These are phyloP conservation scores for Nitzschia sp. DNA, from an alignment of 108 stramenopile species.

Conservation along the genomic window DNA sequence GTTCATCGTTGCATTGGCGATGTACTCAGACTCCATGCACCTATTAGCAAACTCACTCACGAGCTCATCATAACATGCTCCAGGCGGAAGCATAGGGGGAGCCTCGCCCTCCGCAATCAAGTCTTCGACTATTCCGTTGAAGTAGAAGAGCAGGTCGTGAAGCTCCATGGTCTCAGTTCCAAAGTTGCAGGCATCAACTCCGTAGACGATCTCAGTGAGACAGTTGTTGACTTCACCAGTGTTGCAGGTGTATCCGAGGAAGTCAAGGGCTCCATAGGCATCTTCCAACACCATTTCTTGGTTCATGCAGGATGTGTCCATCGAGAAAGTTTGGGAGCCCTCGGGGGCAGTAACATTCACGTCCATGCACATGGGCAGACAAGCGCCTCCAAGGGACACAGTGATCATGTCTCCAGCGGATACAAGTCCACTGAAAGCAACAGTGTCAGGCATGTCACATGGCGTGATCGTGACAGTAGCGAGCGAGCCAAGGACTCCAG, in stretches of 20 bases:
- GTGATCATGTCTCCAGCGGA: slow-evolving; percentile 10
- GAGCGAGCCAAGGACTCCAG: not conserved
- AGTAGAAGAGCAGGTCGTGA: slow-evolving; percentile 15
- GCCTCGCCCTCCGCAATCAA: not conserved
- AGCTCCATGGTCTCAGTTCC: slow-evolving; percentile 15
- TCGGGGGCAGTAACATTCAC: not conserved
- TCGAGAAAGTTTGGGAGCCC: slow-evolving; percentile 17
- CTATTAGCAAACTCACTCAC: slow-evolving; percentile 8
- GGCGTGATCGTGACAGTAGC: slow-evolving; percentile 16
- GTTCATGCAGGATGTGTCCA: slow-evolving; percentile 22
- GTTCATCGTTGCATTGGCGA: slow-evolving; percentile 8
- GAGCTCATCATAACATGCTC: slow-evolving; percentile 11
- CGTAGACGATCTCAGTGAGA: slow-evolving; percentile 18
- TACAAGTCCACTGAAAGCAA: not conserved
- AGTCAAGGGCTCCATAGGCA: slow-evolving; percentile 22
- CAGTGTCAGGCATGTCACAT: not conserved
- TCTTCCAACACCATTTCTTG: slow-evolving; percentile 9
- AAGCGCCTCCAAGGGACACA: slow-evolving; percentile 3
- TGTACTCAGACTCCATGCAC: slow-evolving; percentile 13
- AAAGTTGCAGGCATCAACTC: slow-evolving; percentile 23
- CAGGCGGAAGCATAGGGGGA: slow-evolving; percentile 3
- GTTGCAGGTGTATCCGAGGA: slow-evolving; percentile 32
- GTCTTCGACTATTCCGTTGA: slow-evolving; percentile 12
- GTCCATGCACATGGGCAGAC: slow-evolving; percentile 19
- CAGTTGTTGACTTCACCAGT: slow-evolving; percentile 27